Base-by-base conservation (phyloP, 352 stramenopile species). In the Globisporangium abappressorium region DNA sequence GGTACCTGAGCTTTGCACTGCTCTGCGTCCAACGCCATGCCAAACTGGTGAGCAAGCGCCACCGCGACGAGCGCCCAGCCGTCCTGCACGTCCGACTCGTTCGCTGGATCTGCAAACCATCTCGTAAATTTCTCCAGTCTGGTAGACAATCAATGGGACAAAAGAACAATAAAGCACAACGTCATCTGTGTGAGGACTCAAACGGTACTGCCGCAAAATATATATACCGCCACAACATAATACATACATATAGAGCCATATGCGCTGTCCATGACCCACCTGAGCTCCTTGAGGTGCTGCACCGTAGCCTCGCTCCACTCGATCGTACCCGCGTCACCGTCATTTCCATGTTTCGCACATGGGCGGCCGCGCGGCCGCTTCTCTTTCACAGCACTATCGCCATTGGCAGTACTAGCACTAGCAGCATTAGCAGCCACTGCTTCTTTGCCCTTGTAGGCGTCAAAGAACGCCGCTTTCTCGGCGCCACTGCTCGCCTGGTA, bases 1-100 rank as follows among this genome's bases (percentile, higher is more conserved):
- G 12, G 3, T 6, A 68, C 63, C 41, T 63, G 57, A 41, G 54
- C 57, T 24, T 63, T 62, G 54, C 63, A 68, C 63, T 68, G 63
- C 20, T 46, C 41, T 14, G 20, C 9, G 18, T 62, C 63, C 15
- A 68, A 6, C 18, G 22, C 6, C 15, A 63, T 4, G 51, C 53
- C 63, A 38, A 61, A 55, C 28, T 62, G 38, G 1, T 53, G 54
- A 20, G 53, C 38, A 14, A 68, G 28, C 3, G 30, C 30, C 18
- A 38, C 5, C 34, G 63, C 55, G 33, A 68, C 26, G 28, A 36
- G 12, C 14, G 11, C 36, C 63, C 63, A 68, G 36, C 53, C 60
- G 47, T 57, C 47, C 28, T 46, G 54, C 33, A 47, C 15, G 4
- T 57, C 24, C 3, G 46, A 30, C 30, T 47, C 5, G 38, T 8